Evolutionary conservation across 441 rosid genomes (phyloP).

Genomic region (Macaranga tanarius): DNA sequence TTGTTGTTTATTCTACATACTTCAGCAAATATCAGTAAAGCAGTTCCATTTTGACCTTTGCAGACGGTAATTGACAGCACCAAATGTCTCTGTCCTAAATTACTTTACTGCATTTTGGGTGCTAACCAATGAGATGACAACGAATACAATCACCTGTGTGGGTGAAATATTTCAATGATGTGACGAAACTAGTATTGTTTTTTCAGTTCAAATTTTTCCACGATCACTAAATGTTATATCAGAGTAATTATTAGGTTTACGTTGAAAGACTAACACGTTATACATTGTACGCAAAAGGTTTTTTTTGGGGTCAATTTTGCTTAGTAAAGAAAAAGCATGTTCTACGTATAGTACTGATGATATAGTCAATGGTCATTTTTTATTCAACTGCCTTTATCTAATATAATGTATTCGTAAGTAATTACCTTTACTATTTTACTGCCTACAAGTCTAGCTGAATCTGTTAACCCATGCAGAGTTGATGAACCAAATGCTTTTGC

Average conservation of each 20-base stretch:
- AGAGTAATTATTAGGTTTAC: neutral
- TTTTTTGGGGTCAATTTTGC: neutral
- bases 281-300: neutral
- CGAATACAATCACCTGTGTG: neutral
- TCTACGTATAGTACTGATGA: neutral
- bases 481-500: constrained; percentile 29
- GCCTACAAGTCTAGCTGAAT: constrained; percentile 23
- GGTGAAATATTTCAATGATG: neutral
- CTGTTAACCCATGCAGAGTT: constrained; percentile 48
- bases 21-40: neutral
- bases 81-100: neutral
- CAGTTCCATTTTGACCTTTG: neutral
- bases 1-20: neutral
- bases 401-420: neutral
- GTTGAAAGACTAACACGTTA: neutral
- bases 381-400: neutral
- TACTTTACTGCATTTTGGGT: neutral
- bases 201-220: neutral
- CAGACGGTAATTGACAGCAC: neutral
- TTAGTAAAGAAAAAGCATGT: neutral
- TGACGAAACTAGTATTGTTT: neutral
- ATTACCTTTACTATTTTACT: neutral
- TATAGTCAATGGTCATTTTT: neutral
- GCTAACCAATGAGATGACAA: neutral
- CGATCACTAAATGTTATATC: neutral